Conservation (phyloP, 1,284 basidiomycete species). For the Leccinum pachyderme region DNA sequence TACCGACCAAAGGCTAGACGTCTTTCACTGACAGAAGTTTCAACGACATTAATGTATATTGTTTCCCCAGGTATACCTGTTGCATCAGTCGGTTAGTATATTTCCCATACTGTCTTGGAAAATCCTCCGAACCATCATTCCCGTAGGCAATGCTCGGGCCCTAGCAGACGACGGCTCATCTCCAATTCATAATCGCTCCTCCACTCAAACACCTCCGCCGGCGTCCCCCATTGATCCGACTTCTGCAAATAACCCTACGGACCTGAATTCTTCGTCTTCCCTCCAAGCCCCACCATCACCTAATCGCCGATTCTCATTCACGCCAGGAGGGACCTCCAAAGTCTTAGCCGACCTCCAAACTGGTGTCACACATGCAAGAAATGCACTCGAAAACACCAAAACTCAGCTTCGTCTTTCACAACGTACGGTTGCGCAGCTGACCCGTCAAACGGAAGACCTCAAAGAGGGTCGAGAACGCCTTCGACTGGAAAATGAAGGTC, state of each 20-base stretch:
- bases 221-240: conserved; percentile 31
- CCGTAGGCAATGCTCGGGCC: conserved; percentile 73
- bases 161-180: conserved; percentile 67
- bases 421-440: conserved; percentile 73
- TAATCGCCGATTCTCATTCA: conserved; percentile 56
- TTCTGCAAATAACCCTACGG: conserved; percentile 18
- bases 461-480: conserved; percentile 81
- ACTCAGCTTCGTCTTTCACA: conserved; percentile 75
- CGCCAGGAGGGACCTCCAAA: conserved; percentile 77
- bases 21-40: conserved; percentile 28
- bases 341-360: conserved; percentile 81
- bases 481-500: conserved; percentile 78
- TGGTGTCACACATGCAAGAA: conserved; percentile 75
- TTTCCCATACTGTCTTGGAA: conserved; percentile 6
- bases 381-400: conserved; percentile 81
- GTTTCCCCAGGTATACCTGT: conserved; percentile 69
- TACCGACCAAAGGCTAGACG: conserved; percentile 25
- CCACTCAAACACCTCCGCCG: conserved; percentile 28
- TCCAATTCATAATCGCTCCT: conserved; percentile 34
- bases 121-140: conserved; percentile 24
- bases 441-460: conserved; percentile 80
- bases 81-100: conserved; percentile 67
- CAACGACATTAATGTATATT: conserved; percentile 22
- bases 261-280: conserved; percentile 27
- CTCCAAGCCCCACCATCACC: conserved; percentile 43